Conservation (phyloP, 257 asterid genomes). For the Solanum ossicruentum region DNA sequence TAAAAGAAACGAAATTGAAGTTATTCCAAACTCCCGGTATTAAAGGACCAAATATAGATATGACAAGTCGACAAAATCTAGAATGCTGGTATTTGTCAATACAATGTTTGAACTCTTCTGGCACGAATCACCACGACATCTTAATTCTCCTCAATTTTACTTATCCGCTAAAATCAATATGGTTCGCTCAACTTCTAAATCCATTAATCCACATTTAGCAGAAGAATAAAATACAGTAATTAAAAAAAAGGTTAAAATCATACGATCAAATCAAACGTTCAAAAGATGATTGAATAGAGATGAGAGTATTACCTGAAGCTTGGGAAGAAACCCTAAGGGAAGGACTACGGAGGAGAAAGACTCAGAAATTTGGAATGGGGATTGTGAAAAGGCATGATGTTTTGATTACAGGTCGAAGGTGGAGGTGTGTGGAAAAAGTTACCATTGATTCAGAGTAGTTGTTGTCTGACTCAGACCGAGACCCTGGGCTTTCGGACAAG, state of each 20-base stretch:
- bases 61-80: background rate
- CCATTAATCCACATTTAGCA: background rate
- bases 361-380: background rate
- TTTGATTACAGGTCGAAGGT: background rate
- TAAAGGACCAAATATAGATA: background rate
- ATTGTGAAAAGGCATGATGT: background rate
- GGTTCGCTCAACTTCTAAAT: background rate
- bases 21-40: background rate
- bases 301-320: slow-evolving; percentile 15
- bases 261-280: too few relatives aligned
- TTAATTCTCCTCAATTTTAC: background rate
- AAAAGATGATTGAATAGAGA: background rate
- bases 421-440: background rate
- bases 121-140: background rate
- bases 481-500: slow-evolving; percentile 19
- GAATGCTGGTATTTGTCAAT: background rate
- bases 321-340: slow-evolving; percentile 16
- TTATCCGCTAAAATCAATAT: background rate
- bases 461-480: background rate
- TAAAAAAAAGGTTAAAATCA: too few relatives aligned
- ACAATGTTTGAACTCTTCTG: background rate
- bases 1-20: background rate
- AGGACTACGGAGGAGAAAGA: background rate
- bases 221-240: background rate
- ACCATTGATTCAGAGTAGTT: background rate